A percentile compares a stretch with the other conserved stretches of the same genome.
phyloP scores from a whole-genome alignment of 2,329 filamentous ascomycete genomes.

The Neurospora crassa region DNA sequence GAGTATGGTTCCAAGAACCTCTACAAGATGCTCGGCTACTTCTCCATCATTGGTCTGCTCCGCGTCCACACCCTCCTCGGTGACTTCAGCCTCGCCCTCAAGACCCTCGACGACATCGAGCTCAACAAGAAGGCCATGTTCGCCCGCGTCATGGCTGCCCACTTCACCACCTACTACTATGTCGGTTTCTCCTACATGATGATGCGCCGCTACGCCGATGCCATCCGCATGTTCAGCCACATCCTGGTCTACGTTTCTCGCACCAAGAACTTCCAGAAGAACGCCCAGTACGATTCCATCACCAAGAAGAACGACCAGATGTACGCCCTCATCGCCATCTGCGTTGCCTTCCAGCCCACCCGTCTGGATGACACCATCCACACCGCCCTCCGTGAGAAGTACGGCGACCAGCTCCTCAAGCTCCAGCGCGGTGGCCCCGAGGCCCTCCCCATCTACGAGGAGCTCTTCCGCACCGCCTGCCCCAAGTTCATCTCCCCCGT shows the following conservation, averaged over 20 bases:
- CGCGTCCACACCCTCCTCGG: slow-evolving; percentile 93
- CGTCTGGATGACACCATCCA: slow-evolving; percentile 98
- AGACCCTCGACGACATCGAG: slow-evolving; percentile 98
- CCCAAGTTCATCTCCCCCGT: slow-evolving; percentile 99
- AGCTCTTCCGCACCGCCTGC: slow-evolving; percentile 95
- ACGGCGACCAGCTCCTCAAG: slow-evolving; percentile 94
- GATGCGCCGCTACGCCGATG: slow-evolving; percentile 98
- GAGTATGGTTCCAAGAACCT: slow-evolving; percentile 91
- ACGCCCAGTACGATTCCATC: slow-evolving; percentile 94
- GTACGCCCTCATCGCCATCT: slow-evolving; percentile 98
- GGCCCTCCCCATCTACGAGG: slow-evolving; percentile 91
- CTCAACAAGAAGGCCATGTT: slow-evolving; percentile 99
- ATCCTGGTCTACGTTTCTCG: slow-evolving; percentile 97
- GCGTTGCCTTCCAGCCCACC: slow-evolving; percentile 94
- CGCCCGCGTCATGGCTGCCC: slow-evolving; percentile 96
- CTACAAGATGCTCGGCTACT: slow-evolving; percentile 98
- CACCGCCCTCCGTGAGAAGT: slow-evolving; percentile 96
- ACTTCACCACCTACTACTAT: slow-evolving; percentile 99
- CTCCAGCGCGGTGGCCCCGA: slow-evolving; percentile 95
- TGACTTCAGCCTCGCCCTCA: slow-evolving; percentile 95
- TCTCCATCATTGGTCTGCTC: slow-evolving; percentile 95
- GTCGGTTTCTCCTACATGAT: slow-evolving; percentile 99
- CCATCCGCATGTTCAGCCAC: slow-evolving; percentile 99
- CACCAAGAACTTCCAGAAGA: slow-evolving; percentile 99
- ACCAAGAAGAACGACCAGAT: slow-evolving; percentile 99